Evolutionary conservation across 495 filamentous ascomycete genomes (phyloP).

Genomic region (Tuber brumale): DNA sequence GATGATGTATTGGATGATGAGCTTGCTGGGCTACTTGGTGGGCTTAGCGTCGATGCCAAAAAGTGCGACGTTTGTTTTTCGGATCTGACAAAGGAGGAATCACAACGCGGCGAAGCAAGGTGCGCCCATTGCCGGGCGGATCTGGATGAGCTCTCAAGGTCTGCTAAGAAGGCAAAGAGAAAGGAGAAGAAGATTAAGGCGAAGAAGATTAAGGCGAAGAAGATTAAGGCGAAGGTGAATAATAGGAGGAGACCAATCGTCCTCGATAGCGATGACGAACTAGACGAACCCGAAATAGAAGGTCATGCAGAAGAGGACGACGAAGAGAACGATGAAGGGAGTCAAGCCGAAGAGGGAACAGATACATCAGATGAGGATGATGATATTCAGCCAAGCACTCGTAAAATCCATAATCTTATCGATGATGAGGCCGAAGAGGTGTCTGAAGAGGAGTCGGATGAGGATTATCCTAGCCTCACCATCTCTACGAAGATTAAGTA

Average conservation of each 20-base stretch:
- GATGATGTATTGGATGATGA: constrained; percentile 64
- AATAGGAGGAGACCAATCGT: constrained; percentile 42
- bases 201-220: constrained; percentile 37
- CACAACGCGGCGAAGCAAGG: constrained; percentile 54
- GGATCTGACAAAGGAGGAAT: constrained; percentile 57
- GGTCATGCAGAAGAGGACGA: constrained; percentile 28
- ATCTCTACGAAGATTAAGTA: constrained; percentile 87
- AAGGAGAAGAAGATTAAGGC: constrained; percentile 36
- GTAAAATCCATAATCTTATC: constrained; percentile 37
- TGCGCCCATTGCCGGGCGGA: constrained; percentile 70
- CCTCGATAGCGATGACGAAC: constrained; percentile 50
- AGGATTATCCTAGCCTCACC: constrained; percentile 45
- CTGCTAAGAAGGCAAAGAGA: constrained; percentile 42
- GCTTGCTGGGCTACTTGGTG: constrained; percentile 76
- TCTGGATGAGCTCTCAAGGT: constrained; percentile 43
- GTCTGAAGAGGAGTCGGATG: constrained; percentile 25
- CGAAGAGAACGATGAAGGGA: constrained; percentile 25
- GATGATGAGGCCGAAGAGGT: constrained; percentile 36
- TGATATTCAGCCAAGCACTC: constrained; percentile 19
- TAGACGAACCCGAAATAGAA: constrained; percentile 41
- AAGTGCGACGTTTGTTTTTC: constrained; percentile 84
- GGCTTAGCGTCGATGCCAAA: constrained; percentile 69
- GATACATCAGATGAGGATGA: constrained; percentile 44
- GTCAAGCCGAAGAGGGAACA: constrained; percentile 41
- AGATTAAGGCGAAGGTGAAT: constrained; percentile 28